Evolutionary conservation across 2,329 filamentous ascomycete species (phyloP), one percentile per base, ranked within the genome.

Genomic region (Alternaria triticina): DNA sequence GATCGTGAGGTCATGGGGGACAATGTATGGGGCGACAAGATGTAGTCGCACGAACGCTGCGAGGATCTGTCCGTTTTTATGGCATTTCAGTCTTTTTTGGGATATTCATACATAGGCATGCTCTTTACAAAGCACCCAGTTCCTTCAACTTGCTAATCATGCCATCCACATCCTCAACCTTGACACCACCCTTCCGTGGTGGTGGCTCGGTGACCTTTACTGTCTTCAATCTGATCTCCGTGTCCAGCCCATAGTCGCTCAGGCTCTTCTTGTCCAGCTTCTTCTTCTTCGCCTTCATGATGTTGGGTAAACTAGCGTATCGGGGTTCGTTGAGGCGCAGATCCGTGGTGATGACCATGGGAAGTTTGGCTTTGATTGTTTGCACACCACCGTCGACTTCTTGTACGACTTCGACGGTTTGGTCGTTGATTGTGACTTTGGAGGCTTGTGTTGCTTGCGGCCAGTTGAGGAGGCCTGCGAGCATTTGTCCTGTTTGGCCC

Each of bases 241-340:
- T 88, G 73, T 94, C 90, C 46, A 97, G 82, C 80, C 92, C 91
- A 78, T 77, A 80, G 59, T 99, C 96, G 61, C 85, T 87, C 79
- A 97, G 80, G 70, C 87, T 93, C 87, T 93, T 91, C 91, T 97
- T 98, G 76, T 96, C 93, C 73, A 99, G 78, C 77, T 92, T 92
- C 91, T 99, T 99, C 92, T 98, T 99, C 91, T 99, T 99, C 57
- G 96, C 96, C 90, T 98, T 99, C 96, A 99, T 99, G 70, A 99
- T 98, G 80, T 98, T 98, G 54, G 94, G 95, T 87, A 99, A 81
- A 82, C 89, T 97, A 22, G 95, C 96, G 81, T 97, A 99, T 69
- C 96, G 86, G 63, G 96, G 96, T 87, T 96, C 93, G 78, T 99
- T 99, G 80, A 99, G 84, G 56, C 96, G 85, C 83, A 99, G 81